Base-by-base conservation (phyloP, 1,139 yeast species). In the Ogataea hybrid region DNA sequence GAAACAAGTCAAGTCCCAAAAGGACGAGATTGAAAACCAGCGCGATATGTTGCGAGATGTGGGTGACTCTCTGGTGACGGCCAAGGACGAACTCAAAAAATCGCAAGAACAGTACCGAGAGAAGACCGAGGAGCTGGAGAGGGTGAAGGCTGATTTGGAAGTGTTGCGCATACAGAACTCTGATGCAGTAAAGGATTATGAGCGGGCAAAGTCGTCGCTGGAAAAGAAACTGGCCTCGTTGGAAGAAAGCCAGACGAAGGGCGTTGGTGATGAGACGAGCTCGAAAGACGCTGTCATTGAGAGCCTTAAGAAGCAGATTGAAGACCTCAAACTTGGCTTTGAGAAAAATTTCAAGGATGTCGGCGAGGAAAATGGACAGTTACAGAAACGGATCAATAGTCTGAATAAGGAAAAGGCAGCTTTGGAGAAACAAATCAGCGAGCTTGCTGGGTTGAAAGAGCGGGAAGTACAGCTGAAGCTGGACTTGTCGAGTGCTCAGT, bases 41-140 rank as follows among this genome's bases (percentile, higher is more conserved):
- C 74, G 82, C 50, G 96, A 86, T 44, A 84, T 81, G 84, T 63
- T 88, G 37, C 75, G 75, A 51, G 79, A 77, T 38, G 72, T 88
- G 16, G 96, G 96, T 1, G 77, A 84, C 54, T 94, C 86, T 39
- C 68, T 87, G 20, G 94, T 87, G 0, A 66, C 69, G 2, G 70
- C 80, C 0, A 70, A 70, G 46, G 81, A 75, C 30, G 61, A 65
- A 21, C 32, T 57, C 14, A 59, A 58, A 28, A 37, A 39, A 4
- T 35, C 52, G 18, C 39, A 46, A 32, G 44, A 33, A 21, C 25
- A 22, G 4, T 14, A 18, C 12, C 22, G 36, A 4, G 29, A 35
- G 9, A 27, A 34, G 16, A 28, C 35, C 16, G 36, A 28, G 9
- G 44, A 51, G 43, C 42, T 43, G 21, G 44, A 40, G 4, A 36